Percentiles rank a stretch among this genome's conserved stretches.
Conservation (phyloP, 805 yeast species). For the Wickerhamiella spandovensis region DNA sequence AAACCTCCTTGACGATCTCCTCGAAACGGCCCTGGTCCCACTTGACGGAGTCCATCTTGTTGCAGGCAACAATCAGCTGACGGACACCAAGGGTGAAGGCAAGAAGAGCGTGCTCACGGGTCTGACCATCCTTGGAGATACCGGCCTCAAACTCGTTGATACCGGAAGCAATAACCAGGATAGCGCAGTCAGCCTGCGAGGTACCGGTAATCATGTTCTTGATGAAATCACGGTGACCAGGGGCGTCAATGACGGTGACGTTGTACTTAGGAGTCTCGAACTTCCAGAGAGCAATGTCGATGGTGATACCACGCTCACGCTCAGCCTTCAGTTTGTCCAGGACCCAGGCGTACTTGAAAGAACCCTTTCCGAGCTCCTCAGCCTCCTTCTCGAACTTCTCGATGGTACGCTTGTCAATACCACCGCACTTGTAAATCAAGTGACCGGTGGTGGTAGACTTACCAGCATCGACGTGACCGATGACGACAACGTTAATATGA, state of each 20-base stretch:
- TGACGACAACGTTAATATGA: conserved; percentile 99
- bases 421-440: conserved; percentile 99
- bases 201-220: conserved; percentile 95
- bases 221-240: conserved; percentile 95
- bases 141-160: conserved; percentile 94
- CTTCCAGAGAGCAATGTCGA: conserved; percentile 85
- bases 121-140: conserved; percentile 88
- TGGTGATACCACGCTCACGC: conserved; percentile 95
- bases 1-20: conserved; percentile 99
- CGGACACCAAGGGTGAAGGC: conserved; percentile 83
- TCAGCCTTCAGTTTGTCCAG: conserved; percentile 92
- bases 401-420: conserved; percentile 92
- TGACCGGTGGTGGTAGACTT: conserved; percentile 99
- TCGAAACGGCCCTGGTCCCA: conserved; percentile 74
- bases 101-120: conserved; percentile 87
- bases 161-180: conserved; percentile 83
- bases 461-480: conserved; percentile 99
- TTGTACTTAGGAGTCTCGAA: conserved; percentile 83
- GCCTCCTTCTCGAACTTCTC: conserved; percentile 98
- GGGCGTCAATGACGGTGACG: conserved; percentile 88
- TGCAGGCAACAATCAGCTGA: conserved; percentile 78
- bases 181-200: conserved; percentile 87
- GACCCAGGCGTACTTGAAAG: conserved; percentile 97
- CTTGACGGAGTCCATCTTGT: conserved; percentile 91
- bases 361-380: conserved; percentile 93